Percentiles rank a stretch among this genome's conserved stretches.
Conservation (phyloP, 1,284 basidiomycete genomes). For the Papiliotrema nemorosa region DNA sequence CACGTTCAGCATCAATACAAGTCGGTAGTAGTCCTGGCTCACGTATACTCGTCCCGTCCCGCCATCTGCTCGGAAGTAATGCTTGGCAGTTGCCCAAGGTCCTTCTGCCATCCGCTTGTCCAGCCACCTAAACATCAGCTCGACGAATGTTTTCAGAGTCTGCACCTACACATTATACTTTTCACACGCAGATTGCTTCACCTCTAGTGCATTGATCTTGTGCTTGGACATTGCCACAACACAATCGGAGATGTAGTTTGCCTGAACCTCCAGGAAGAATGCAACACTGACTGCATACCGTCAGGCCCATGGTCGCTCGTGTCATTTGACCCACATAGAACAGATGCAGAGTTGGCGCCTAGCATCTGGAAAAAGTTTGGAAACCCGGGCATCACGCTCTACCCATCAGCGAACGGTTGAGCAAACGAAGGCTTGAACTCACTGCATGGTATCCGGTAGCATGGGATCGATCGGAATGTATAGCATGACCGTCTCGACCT, state of each 20-base stretch:
- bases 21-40: too few relatives aligned
- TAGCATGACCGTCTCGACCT: not conserved
- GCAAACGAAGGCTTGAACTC: not conserved
- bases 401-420: not conserved
- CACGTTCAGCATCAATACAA: not conserved
- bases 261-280: constrained; percentile 20
- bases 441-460: constrained; percentile 7
- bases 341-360: constrained; percentile 29
- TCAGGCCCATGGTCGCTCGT: not conserved
- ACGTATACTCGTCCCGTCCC: constrained; percentile 16
- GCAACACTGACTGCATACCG: not conserved
- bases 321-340: constrained; percentile 13
- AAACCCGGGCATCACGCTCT: constrained; percentile 14
- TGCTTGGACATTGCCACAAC: constrained; percentile 10
- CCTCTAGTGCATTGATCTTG: constrained; percentile 13
- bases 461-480: not conserved
- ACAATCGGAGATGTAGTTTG: constrained; percentile 22
- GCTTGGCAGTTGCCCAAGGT: constrained; percentile 11
- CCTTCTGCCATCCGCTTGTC: constrained; percentile 15
- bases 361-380: constrained; percentile 31
- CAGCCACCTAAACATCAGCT: constrained; percentile 14
- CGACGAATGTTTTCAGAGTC: not conserved
- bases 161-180: constrained; percentile 19
- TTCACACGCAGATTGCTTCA: constrained; percentile 19
- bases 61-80: constrained; percentile 12